Evolutionary conservation across 2,329 filamentous ascomycete genomes (phyloP).

Genomic region (Seiridium unicorne): DNA sequence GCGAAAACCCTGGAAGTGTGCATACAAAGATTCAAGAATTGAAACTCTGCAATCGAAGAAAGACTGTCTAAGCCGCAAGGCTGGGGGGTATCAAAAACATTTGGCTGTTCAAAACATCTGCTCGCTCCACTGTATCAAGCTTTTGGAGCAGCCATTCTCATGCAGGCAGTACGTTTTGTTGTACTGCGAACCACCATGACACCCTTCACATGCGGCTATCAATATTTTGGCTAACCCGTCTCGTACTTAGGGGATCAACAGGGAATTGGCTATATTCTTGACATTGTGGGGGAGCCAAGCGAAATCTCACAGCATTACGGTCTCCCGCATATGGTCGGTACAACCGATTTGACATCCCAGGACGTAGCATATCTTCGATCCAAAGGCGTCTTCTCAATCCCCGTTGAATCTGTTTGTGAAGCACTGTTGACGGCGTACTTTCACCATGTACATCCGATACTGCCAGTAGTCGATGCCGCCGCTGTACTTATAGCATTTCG

Average conservation of each 20-base stretch:
- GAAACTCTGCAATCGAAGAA: neutral
- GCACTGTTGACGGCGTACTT: constrained; percentile 33
- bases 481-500: constrained; percentile 26
- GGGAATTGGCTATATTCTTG: constrained; percentile 14
- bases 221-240: neutral
- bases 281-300: constrained; percentile 19
- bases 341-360: constrained; percentile 19
- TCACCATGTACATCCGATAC: constrained; percentile 33
- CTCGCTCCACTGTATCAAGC: neutral
- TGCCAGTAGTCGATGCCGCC: constrained; percentile 32
- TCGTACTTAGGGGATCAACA: constrained; percentile 8
- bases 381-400: constrained; percentile 33
- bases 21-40: neutral
- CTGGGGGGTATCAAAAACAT: neutral
- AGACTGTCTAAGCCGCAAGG: neutral
- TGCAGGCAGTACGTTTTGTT: neutral
- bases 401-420: constrained; percentile 24
- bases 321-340: constrained; percentile 17
- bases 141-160: neutral
- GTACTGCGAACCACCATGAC: neutral
- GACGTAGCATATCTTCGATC: constrained; percentile 24
- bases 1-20: neutral
- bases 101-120: neutral
- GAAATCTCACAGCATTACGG: constrained; percentile 21
- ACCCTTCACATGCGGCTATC: neutral